Conservation (phyloP, 495 filamentous ascomycete genomes). For the Aspergillus nidulans region DNA sequence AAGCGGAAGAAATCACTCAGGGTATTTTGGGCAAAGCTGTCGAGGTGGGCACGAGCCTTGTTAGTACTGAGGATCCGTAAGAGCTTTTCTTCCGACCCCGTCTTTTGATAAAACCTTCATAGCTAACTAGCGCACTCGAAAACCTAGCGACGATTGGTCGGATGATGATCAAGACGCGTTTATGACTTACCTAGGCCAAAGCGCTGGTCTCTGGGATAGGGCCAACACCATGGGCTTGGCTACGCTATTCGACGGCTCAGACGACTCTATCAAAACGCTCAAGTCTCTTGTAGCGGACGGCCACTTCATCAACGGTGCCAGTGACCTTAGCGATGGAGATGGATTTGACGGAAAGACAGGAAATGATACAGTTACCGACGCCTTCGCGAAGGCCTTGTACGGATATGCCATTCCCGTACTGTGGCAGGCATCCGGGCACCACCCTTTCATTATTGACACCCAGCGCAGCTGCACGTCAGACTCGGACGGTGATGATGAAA, state of each 20-base stretch:
- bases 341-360: background rate
- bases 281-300: slow-evolving; percentile 18
- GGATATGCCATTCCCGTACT: slow-evolving; percentile 29
- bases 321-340: background rate
- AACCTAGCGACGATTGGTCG: background rate
- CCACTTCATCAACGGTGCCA: slow-evolving; percentile 22
- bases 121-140: slow-evolving; percentile 4
- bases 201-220: slow-evolving; percentile 17
- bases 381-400: slow-evolving; percentile 22
- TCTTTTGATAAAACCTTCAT: background rate
- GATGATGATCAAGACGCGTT: slow-evolving; percentile 16
- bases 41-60: background rate
- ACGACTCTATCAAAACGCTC: slow-evolving; percentile 14
- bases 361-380: background rate
- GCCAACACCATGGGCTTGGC: background rate
- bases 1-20: background rate
- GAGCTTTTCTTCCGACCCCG: background rate
- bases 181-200: slow-evolving; percentile 18
- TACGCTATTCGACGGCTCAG: background rate
- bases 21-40: background rate
- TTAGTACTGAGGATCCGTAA: background rate
- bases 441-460: slow-evolving; percentile 30
- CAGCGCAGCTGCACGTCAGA: slow-evolving; percentile 5
- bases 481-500: slow-evolving; percentile 14
- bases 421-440: slow-evolving; percentile 19